These are phyloP conservation scores for Solanum okadae DNA, from an alignment of 257 asterid genomes.

Conservation along the genomic window DNA sequence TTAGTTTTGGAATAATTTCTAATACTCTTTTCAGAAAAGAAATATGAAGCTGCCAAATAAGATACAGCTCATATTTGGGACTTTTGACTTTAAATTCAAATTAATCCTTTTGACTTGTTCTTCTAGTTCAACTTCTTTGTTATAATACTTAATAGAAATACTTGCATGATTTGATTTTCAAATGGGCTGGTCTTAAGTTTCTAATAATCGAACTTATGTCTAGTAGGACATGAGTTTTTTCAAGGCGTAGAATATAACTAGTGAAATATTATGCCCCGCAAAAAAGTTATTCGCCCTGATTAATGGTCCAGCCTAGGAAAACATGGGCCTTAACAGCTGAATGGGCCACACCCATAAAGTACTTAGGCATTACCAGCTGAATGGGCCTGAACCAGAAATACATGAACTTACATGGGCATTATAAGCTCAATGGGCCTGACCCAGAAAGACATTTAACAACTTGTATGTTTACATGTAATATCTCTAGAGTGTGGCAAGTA, in stretches of 20 bases:
- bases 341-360: not conserved
- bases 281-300: not conserved
- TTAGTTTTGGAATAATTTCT: constrained; percentile 2
- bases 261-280: not conserved
- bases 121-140: not conserved
- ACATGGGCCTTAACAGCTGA: not conserved
- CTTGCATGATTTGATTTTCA: not conserved
- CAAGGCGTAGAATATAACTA: not conserved
- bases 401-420: not conserved
- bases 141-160: not conserved
- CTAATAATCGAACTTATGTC: not conserved
- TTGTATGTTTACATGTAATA: not conserved
- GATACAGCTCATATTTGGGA: not conserved
- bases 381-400: not conserved
- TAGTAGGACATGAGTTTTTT: not conserved
- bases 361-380: not conserved
- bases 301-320: not conserved
- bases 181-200: not conserved
- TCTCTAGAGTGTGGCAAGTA: not conserved
- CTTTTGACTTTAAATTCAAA: not conserved
- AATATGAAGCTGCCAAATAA: not conserved
- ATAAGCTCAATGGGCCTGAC: not conserved
- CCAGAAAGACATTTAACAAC: not conserved
- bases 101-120: not conserved
- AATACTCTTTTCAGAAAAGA: not conserved